Conservation (phyloP, 2,329 filamentous ascomycete genomes). For the Talaromyces atroroseus region DNA sequence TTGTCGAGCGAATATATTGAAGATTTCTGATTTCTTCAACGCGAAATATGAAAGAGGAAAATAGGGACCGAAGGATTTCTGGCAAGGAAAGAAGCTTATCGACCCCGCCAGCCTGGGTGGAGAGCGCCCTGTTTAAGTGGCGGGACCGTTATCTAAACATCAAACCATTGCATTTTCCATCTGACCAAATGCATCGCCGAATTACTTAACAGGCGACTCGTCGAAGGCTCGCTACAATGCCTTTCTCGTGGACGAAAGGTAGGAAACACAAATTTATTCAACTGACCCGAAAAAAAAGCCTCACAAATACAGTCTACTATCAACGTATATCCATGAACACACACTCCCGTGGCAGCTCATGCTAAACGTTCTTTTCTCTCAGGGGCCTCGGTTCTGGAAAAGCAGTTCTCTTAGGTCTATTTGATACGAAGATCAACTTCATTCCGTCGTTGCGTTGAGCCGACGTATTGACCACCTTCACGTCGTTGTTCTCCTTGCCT, state of each 20-base stretch:
- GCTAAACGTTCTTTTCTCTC: background rate
- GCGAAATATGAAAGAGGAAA: background rate
- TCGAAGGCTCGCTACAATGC: too few species aligned
- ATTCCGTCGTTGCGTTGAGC: background rate
- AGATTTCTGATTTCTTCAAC: background rate
- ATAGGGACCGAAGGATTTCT: background rate
- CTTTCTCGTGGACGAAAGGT: background rate
- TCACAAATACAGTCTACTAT: background rate
- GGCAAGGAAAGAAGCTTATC: background rate
- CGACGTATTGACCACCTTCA: background rate
- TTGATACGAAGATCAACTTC: background rate
- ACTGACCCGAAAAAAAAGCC: background rate
- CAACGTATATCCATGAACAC: background rate
- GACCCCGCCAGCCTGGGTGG: conserved; percentile 2
- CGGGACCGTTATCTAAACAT: background rate
- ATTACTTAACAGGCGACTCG: too few species aligned
- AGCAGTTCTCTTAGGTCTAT: background rate
- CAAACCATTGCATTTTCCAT: too few species aligned
- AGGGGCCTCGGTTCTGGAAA: background rate
- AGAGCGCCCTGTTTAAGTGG: background rate
- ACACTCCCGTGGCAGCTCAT: background rate
- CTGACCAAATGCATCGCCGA: too few species aligned
- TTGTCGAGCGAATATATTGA: background rate
- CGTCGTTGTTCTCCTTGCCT: background rate
- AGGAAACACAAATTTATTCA: background rate